Evolutionary conservation across 1,139 yeast genomes (phyloP).

Genomic region (Wickerhamomyces sp.): DNA sequence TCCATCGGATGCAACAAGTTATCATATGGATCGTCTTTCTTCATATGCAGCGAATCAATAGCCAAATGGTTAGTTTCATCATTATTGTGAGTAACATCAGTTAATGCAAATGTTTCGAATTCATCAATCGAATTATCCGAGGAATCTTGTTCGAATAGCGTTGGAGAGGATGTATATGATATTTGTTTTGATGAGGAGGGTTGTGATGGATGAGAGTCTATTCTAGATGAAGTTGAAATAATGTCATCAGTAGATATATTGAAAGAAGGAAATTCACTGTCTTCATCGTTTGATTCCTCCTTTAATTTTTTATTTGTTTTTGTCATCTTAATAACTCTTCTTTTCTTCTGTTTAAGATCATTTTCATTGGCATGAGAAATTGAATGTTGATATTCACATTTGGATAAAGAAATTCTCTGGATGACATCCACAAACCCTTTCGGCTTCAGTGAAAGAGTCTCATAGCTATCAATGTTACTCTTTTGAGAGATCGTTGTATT

Average conservation of each 20-base stretch:
- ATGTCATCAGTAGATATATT: not conserved
- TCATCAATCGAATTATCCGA: not conserved
- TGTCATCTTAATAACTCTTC: slow-evolving; percentile 19
- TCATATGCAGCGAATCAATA: too few species aligned
- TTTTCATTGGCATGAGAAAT: not conserved
- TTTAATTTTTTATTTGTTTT: not conserved
- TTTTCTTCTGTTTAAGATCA: slow-evolving; percentile 7
- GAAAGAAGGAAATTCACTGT: not conserved
- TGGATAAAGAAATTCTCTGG: slow-evolving; percentile 14
- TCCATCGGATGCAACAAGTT: slow-evolving; percentile 22
- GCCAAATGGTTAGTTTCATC: too few species aligned
- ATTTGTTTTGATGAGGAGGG: not conserved
- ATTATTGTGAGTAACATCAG: not conserved
- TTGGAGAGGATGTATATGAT: slow-evolving; percentile 1
- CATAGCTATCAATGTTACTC: slow-evolving; percentile 7
- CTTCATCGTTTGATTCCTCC: not conserved
- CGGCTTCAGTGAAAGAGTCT: slow-evolving; percentile 18
- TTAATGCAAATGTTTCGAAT: not conserved
- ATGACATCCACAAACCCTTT: slow-evolving; percentile 13
- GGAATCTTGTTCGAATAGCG: not conserved
- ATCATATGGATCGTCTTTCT: slow-evolving; percentile 20
- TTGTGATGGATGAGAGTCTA: not conserved
- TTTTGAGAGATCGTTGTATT: not conserved
- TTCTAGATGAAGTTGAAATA: not conserved
- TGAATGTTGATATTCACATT: slow-evolving; percentile 5